Evolutionary conservation across 768 basidiomycete species (phyloP), one percentile per base, ranked within the genome.

Genomic region (Mycena capillaripes): DNA sequence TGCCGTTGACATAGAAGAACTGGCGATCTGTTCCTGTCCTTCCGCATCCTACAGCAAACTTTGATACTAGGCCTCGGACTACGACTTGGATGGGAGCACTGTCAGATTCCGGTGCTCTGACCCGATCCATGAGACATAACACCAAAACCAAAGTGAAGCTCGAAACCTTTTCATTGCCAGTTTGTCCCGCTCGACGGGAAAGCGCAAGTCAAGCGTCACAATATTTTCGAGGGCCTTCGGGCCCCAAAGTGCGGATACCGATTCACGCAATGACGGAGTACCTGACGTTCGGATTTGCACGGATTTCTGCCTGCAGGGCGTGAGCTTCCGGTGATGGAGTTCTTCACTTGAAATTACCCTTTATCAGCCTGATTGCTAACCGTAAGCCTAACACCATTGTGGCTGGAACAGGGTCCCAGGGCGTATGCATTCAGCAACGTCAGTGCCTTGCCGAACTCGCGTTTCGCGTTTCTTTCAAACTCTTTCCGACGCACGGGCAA

Each of bases 401-500:
- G 89, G 4, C 93, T 85, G 1, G 93, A 92, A 78, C 95, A 96
- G 0, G 95, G 95, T 0, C 95, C 92, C 5, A 99, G 85, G 0
- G 97, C 97, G 81, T 99, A 99, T 0, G 95, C 96, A 55, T 92
- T 90, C 48, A 99, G 81, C 19, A 98, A 84, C 8, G 88, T 84
- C n/a, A 98, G 79, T 2, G 94, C 93, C 77, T 98, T 98, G 5
- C 86, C 90, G 77, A 94, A 97, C 76, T 99, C 97, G 48, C 96
- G 90, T 79, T 97, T 98, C 1, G 87, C 86, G 75, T 97, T 97
- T 64, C 95, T 85, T 78, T 96, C 92, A 36, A 98, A 88, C 76
- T 99, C 98, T 80, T 97, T 97, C 8, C 96, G 87, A 6, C 97
- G 89, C 8, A 99, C 98, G 1, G 98, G 96, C 0, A 98, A 86